Percentiles rank a stretch among this genome's conserved stretches.
Evolutionary conservation across 108 stramenopile species (phyloP).

Genomic region (Tribonema minus): DNA sequence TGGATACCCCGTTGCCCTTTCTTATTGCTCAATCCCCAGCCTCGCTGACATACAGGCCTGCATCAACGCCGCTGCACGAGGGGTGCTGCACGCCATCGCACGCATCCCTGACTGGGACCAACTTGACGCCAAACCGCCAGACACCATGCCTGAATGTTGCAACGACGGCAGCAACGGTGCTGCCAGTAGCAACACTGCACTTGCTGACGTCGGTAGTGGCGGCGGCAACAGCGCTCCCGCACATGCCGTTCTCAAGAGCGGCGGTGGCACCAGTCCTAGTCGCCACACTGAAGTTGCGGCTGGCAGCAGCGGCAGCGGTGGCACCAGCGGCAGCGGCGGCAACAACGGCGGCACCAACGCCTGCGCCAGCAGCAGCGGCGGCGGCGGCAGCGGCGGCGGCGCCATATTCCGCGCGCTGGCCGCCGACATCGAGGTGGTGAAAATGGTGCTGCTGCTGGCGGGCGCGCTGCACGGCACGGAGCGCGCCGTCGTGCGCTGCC

Average conservation of each 20-base stretch:
- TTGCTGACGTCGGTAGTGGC: too few species aligned
- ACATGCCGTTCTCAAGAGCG: too few species aligned
- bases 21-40: too few species aligned
- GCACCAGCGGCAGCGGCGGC: not conserved
- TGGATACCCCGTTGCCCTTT: too few species aligned
- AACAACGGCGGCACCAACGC: not conserved
- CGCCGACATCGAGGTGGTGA: slow-evolving; percentile 60
- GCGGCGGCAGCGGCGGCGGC: too few species aligned
- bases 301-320: not conserved
- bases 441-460: slow-evolving; percentile 60
- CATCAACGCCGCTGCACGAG: slow-evolving; percentile 55
- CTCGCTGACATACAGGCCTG: slow-evolving; percentile 62
- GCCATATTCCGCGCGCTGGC: slow-evolving; percentile 56
- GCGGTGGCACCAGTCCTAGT: too few species aligned
- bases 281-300: too few species aligned
- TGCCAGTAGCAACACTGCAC: too few species aligned
- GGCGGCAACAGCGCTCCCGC: too few species aligned
- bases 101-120: not conserved
- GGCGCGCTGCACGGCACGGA: slow-evolving; percentile 59
- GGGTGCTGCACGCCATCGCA: slow-evolving; percentile 51
- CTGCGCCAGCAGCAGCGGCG: not conserved
- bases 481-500: slow-evolving; percentile 69
- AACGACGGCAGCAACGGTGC: too few species aligned
- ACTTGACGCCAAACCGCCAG: too few species aligned
- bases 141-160: too few species aligned